Evolutionary conservation across 352 stramenopile species (phyloP).

Genomic region (Globisporangium okanoganense): DNA sequence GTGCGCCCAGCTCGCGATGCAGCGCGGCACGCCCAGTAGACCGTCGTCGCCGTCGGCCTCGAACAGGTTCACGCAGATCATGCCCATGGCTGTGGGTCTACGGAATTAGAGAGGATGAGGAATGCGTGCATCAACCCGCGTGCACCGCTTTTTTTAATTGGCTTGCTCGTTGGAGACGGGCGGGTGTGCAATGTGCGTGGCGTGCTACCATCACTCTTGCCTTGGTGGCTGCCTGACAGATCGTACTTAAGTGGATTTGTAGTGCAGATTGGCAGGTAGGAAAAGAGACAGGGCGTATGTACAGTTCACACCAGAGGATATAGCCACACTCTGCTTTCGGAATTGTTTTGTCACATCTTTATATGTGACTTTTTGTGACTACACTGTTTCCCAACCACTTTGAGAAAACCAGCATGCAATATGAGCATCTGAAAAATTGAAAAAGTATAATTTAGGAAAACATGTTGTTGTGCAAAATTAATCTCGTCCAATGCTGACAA

Average conservation of each 20-base stretch:
- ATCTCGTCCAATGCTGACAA: too few species aligned
- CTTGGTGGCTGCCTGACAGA: neutral
- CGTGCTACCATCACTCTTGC: neutral
- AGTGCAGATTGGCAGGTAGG: neutral
- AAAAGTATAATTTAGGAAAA: too few species aligned
- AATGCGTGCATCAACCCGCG: neutral
- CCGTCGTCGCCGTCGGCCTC: slow-evolving; percentile 19
- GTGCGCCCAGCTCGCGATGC: slow-evolving; percentile 68
- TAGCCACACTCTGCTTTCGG: too few species aligned
- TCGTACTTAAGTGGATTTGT: neutral
- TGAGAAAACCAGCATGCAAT: too few species aligned
- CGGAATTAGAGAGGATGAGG: neutral
- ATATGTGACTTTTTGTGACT: too few species aligned
- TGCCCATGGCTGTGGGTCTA: slow-evolving; percentile 32
- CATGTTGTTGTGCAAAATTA: too few species aligned
- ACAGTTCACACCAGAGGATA: neutral
- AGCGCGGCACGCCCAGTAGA: slow-evolving; percentile 35
- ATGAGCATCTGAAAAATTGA: too few species aligned
- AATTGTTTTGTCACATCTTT: too few species aligned
- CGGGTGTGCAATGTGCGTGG: too few species aligned
- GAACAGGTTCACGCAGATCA: slow-evolving; percentile 73
- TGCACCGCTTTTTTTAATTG: neutral
- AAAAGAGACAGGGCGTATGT: neutral
- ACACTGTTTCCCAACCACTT: too few species aligned
- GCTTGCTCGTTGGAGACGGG: neutral